Evolutionary conservation across 176 grass and related monocot genomes (phyloP), one percentile per base, ranked within the genome.

Genomic region (Secale cereale): DNA sequence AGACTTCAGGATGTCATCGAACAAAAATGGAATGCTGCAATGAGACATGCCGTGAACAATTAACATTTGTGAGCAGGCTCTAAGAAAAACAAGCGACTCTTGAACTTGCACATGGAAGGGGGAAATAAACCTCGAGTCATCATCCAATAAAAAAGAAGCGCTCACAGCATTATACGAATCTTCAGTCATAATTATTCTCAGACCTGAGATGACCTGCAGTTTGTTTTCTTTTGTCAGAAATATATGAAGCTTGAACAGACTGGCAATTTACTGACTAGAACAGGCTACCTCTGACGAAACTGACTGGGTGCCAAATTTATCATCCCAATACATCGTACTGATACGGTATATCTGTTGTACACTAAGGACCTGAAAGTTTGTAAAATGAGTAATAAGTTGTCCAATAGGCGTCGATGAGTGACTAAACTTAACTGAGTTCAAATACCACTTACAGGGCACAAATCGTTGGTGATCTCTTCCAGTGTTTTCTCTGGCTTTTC

Each of bases 401-500:
- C 60, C 25, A 40, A 36, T 25, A 85, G 32, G 85, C 36, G 36
- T 45, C 9, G 2, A 57, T 76, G 31, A 22, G 6, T 66, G 22
- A 23, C 20, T 15, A 10, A 78, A 86, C 19, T 56, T 48, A 86
- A 33, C 39, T 22, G 19, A 76, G 23, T 77, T 40, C 16, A 79
- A 71, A 87, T 16, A 60, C 37, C 27, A 91, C 89, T 86, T 90
- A 98, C 93, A 64, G 96, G 96, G 70, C 93, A 98, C 82, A 98
- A 75, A 70, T 91, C 86, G 15, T 93, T 87, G 60, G 93, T 98
- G 68, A 98, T 95, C 85, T 98, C 96, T 83, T 89, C 87, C 65
- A 98, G 73, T 15, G 96, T 93, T 92, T 95, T 98, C 85, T 91
- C 89, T 26, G 86, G 96, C 78, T 98, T 95, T 90, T 91, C 84